A percentile compares a stretch with the other conserved stretches of the same genome.
Conservation (phyloP, 1,139 yeast species). For the Lodderomyces parapsilosis region DNA sequence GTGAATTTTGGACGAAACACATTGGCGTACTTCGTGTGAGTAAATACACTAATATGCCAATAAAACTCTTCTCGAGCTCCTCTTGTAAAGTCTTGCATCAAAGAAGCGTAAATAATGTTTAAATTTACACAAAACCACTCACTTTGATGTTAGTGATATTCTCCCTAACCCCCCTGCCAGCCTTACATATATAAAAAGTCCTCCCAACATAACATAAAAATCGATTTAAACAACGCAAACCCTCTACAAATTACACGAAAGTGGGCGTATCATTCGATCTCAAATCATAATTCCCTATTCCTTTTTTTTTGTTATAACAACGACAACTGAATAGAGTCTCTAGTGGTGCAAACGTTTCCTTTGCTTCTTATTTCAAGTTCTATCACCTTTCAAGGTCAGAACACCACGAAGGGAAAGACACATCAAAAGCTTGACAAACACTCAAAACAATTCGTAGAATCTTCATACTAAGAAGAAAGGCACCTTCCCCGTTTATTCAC, state of each 20-base stretch:
- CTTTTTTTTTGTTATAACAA: not conserved
- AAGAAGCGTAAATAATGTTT: not conserved
- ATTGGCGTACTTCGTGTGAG: no score
- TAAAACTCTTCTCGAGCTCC: not conserved
- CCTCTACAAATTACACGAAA: not conserved
- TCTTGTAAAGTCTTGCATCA: not conserved
- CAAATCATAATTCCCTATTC: not conserved
- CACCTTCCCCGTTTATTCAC: not conserved
- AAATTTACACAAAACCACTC: not conserved
- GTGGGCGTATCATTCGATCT: not conserved
- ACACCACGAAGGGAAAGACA: no score
- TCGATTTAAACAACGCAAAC: not conserved
- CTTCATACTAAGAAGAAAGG: not conserved
- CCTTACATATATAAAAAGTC: not conserved
- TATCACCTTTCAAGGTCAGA: not conserved
- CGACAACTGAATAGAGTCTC: not conserved
- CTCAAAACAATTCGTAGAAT: not conserved
- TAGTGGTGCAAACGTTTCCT: not conserved
- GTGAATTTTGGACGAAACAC: no score
- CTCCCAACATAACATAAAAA: conserved; percentile 1
- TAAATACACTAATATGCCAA: no score
- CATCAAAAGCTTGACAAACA: no score
- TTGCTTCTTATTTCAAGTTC: not conserved
- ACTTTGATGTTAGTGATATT: not conserved
- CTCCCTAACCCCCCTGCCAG: not conserved